A percentile compares a stretch with the other conserved stretches of the same genome.
Evolutionary conservation across 1,284 basidiomycete genomes (phyloP).

Genomic region (Rhodotorula sp.): DNA sequence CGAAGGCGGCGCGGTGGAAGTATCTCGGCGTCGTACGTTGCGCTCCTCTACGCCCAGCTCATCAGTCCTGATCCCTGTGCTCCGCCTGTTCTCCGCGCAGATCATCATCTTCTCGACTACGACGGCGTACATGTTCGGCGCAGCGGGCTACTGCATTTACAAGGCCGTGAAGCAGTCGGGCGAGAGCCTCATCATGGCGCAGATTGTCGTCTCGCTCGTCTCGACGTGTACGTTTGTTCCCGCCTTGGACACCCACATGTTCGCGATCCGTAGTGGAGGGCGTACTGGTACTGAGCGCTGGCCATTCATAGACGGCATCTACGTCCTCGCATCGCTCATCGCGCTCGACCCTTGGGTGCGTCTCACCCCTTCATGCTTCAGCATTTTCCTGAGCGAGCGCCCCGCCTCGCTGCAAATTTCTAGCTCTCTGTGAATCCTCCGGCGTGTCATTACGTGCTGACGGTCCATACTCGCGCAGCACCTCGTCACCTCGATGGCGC

Average conservation of each 20-base stretch:
- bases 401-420: too few relatives aligned
- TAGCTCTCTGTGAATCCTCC: too few relatives aligned
- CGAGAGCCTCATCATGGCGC: constrained; percentile 63
- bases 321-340: constrained; percentile 59
- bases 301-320: constrained; percentile 57
- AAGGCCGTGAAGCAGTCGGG: constrained; percentile 64
- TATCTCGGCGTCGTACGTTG: constrained; percentile 56
- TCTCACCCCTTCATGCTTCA: neutral
- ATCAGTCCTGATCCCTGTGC: constrained; percentile 37
- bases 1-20: constrained; percentile 64
- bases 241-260: neutral
- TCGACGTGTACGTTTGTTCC: constrained; percentile 66
- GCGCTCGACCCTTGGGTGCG: constrained; percentile 28
- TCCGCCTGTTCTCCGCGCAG: neutral
- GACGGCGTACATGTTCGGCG: constrained; percentile 53
- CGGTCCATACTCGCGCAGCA: constrained; percentile 64
- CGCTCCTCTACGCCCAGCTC: neutral
- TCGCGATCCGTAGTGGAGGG: too few relatives aligned
- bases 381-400: too few relatives aligned
- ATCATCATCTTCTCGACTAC: constrained; percentile 32
- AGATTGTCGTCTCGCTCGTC: constrained; percentile 79
- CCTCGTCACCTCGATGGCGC: constrained; percentile 76
- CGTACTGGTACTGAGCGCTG: neutral
- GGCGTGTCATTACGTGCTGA: too few relatives aligned
- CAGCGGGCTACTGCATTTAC: constrained; percentile 72